Evolutionary conservation across 495 filamentous ascomycete species (phyloP).

Genomic region (Jackrogersella multiformis): DNA sequence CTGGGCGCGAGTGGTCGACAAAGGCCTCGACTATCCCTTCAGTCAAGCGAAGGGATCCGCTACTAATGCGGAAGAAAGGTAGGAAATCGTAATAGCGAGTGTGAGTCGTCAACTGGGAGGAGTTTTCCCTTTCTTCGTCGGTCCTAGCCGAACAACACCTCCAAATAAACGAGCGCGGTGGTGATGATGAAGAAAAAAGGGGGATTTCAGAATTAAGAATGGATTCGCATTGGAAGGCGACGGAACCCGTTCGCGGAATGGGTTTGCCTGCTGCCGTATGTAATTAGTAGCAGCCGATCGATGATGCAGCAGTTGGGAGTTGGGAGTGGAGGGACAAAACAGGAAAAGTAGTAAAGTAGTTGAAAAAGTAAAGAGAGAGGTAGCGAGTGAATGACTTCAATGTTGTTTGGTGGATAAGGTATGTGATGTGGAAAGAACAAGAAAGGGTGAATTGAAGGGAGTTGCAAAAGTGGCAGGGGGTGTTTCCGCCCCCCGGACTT

Average conservation of each 20-base stretch:
- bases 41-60: constrained; percentile 21
- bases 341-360: neutral
- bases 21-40: constrained; percentile 27
- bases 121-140: constrained; percentile 17
- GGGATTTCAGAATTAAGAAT: constrained; percentile 11
- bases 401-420: neutral
- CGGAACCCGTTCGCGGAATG: constrained; percentile 39
- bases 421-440: neutral
- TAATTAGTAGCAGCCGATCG: constrained; percentile 1
- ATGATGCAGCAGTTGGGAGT: neutral
- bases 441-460: constrained; percentile 4
- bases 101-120: constrained; percentile 10
- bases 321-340: neutral
- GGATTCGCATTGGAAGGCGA: constrained; percentile 25
- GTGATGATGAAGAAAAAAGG: neutral
- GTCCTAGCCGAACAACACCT: constrained; percentile 24
- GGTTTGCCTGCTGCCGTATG: constrained; percentile 10
- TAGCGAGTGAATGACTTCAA: constrained; percentile 1
- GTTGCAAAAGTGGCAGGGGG: constrained; percentile 5
- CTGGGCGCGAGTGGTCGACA: constrained; percentile 18
- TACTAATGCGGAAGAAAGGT: constrained; percentile 22
- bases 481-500: neutral
- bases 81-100: constrained; percentile 34
- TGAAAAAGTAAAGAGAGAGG: neutral
- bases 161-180: constrained; percentile 31